A percentile compares a stretch with the other conserved stretches of the same genome.
phyloP scores from a whole-genome alignment of 2,329 filamentous ascomycete species.

The Pseudocercospora crystallina region DNA sequence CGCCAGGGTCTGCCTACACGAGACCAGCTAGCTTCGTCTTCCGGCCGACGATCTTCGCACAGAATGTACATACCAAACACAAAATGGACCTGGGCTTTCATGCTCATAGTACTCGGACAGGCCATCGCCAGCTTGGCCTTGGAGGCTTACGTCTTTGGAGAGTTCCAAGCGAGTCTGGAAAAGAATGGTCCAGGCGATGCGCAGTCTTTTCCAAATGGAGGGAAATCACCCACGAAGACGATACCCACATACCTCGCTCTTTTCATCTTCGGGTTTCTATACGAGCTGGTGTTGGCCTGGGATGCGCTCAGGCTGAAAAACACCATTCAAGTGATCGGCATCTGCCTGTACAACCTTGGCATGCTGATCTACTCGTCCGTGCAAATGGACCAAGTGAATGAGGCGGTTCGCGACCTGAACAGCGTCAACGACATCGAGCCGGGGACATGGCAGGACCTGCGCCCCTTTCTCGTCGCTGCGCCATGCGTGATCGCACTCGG shows the following conservation, averaged over 20 bases:
- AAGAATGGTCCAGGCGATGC: slow-evolving; percentile 4
- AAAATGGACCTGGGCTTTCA: slow-evolving; percentile 85
- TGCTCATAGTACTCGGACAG: slow-evolving; percentile 71
- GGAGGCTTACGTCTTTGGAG: slow-evolving; percentile 87
- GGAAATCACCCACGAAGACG: slow-evolving; percentile 41
- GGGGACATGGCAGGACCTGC: slow-evolving; percentile 67
- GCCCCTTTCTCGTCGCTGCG: slow-evolving; percentile 79
- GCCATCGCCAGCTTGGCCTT: slow-evolving; percentile 77
- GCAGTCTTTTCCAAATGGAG: no score
- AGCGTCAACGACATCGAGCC: slow-evolving; percentile 41
- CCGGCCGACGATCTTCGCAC: slow-evolving; percentile 35
- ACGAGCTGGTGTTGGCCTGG: slow-evolving; percentile 85
- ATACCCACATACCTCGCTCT: slow-evolving; percentile 95
- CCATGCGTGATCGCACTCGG: slow-evolving; percentile 78
- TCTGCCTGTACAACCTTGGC: slow-evolving; percentile 88
- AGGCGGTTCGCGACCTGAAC: slow-evolving; percentile 63
- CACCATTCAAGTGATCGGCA: slow-evolving; percentile 95
- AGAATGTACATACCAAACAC: slow-evolving; percentile 77
- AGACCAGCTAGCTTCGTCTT: slow-evolving; percentile 25
- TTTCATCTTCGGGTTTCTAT: slow-evolving; percentile 96
- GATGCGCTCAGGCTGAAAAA: slow-evolving; percentile 94
- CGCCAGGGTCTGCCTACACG: slow-evolving; percentile 50
- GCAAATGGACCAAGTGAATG: slow-evolving; percentile 84
- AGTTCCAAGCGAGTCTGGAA: slow-evolving; percentile 67
- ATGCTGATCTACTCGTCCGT: slow-evolving; percentile 90